A percentile compares a stretch with the other conserved stretches of the same genome.
Conservation (phyloP, 805 yeast species). For the Metschnikowia matae region DNA sequence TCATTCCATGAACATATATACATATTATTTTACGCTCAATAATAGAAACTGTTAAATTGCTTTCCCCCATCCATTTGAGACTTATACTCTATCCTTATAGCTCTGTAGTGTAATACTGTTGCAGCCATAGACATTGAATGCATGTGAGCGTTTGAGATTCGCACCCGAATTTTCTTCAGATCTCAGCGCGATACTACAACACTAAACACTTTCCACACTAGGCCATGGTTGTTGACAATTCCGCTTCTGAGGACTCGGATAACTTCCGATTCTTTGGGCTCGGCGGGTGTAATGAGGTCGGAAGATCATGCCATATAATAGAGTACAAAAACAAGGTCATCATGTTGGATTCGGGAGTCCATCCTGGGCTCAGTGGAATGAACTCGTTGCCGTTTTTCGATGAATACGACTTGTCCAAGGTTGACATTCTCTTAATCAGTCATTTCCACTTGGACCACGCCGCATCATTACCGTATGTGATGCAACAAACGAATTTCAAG, state of each 20-base stretch:
- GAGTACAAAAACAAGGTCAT: conserved; percentile 91
- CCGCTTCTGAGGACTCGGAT: conserved; percentile 29
- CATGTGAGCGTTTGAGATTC: not conserved
- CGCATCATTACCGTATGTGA: conserved; percentile 94
- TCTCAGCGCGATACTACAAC: conserved; percentile 2
- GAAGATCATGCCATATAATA: conserved; percentile 90
- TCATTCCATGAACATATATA: too few species aligned
- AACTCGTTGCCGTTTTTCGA: conserved; percentile 93
- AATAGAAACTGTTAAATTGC: too few species aligned
- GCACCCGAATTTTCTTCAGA: conserved; percentile 4
- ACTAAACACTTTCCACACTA: not conserved
- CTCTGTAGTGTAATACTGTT: not conserved
- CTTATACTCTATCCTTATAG: not conserved
- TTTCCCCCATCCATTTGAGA: too few species aligned
- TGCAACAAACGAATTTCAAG: conserved; percentile 92
- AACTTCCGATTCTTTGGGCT: conserved; percentile 70
- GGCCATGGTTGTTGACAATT: conserved; percentile 11
- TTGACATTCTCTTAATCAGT: conserved; percentile 81
- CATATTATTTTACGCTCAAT: not conserved
- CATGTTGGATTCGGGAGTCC: conserved; percentile 98
- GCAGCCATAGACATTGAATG: not conserved
- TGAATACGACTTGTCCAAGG: conserved; percentile 83
- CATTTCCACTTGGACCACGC: conserved; percentile 98
- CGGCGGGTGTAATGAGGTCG: conserved; percentile 99
- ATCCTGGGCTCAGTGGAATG: conserved; percentile 89